Percentiles rank a stretch among this genome's conserved stretches.
These are phyloP conservation scores for Saururus chinensis DNA, from an alignment of 164 flowering plant genomes.

Conservation along the genomic window DNA sequence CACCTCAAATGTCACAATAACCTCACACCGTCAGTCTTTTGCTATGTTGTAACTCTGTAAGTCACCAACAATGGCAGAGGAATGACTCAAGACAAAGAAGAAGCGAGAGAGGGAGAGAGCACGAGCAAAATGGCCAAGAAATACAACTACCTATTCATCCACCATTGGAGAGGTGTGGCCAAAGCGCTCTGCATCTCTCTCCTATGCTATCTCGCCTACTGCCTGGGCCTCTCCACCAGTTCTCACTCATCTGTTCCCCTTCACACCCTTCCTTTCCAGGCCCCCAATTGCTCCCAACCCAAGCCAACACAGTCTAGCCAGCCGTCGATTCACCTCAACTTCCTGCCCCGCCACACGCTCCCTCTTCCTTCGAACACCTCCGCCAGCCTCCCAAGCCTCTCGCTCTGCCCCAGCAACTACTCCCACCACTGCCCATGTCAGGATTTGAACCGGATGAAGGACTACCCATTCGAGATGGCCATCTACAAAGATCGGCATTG, in stretches of 20 bases:
- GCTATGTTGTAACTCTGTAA: no score
- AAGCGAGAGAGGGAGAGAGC: no score
- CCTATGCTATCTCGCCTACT: background rate
- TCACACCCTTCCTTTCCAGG: background rate
- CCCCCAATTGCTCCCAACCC: background rate
- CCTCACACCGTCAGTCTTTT: no score
- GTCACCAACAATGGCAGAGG: no score
- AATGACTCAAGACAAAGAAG: no score
- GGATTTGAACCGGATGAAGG: background rate
- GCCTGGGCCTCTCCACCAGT: background rate
- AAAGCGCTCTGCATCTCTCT: background rate
- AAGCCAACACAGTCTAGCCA: background rate
- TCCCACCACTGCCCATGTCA: slow-evolving; percentile 3
- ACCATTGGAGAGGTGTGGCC: background rate
- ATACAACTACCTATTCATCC: no score
- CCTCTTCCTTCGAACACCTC: slow-evolving; percentile 3
- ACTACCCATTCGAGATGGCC: background rate
- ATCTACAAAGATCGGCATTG: slow-evolving; percentile 67
- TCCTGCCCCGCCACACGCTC: background rate
- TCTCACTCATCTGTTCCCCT: background rate
- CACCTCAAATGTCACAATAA: no score
- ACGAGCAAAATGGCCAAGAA: no score
- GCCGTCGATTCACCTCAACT: background rate
- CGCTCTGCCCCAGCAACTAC: slow-evolving; percentile 1
- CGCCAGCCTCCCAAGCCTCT: background rate